Evolutionary conservation across 2,329 filamentous ascomycete genomes (phyloP).

Genomic region (Cytospora paraplurivora): DNA sequence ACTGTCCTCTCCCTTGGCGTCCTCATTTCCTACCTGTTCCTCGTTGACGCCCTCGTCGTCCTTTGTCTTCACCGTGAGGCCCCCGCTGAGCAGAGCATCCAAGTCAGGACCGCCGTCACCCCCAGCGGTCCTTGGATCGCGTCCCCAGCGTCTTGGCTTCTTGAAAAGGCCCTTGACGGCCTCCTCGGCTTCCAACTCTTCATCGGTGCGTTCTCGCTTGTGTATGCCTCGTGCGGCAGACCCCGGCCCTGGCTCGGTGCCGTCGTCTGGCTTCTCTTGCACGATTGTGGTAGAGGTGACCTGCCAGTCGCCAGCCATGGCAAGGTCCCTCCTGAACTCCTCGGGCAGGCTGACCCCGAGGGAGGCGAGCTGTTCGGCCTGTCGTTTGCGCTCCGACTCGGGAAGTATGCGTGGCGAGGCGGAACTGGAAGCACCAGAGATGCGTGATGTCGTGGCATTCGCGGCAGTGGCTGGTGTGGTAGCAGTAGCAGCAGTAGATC

Average conservation of each 20-base stretch:
- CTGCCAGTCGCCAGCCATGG: slow-evolving; percentile 87
- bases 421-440: neutral
- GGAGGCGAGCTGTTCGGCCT: slow-evolving; percentile 84
- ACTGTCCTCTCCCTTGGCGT: slow-evolving; percentile 44
- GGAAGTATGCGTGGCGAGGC: slow-evolving; percentile 39
- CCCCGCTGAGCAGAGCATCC: slow-evolving; percentile 58
- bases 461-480: slow-evolving; percentile 35
- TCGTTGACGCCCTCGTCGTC: slow-evolving; percentile 37
- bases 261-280: slow-evolving; percentile 39
- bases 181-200: slow-evolving; percentile 62
- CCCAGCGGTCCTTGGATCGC: slow-evolving; percentile 53
- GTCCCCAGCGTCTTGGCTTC: slow-evolving; percentile 57
- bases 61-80: slow-evolving; percentile 36
- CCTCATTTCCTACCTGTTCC: slow-evolving; percentile 28
- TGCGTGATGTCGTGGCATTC: neutral
- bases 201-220: slow-evolving; percentile 64
- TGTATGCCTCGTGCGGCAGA: slow-evolving; percentile 58
- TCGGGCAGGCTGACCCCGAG: slow-evolving; percentile 86
- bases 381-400: slow-evolving; percentile 72
- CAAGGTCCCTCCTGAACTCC: slow-evolving; percentile 76
- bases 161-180: slow-evolving; percentile 62
- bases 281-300: slow-evolving; percentile 65
- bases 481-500: slow-evolving; percentile 39
- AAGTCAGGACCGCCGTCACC: slow-evolving; percentile 54
- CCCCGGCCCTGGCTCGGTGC: slow-evolving; percentile 42